phyloP scores from a whole-genome alignment of 495 filamentous ascomycete genomes.

The Aspergillus bridgeri region DNA sequence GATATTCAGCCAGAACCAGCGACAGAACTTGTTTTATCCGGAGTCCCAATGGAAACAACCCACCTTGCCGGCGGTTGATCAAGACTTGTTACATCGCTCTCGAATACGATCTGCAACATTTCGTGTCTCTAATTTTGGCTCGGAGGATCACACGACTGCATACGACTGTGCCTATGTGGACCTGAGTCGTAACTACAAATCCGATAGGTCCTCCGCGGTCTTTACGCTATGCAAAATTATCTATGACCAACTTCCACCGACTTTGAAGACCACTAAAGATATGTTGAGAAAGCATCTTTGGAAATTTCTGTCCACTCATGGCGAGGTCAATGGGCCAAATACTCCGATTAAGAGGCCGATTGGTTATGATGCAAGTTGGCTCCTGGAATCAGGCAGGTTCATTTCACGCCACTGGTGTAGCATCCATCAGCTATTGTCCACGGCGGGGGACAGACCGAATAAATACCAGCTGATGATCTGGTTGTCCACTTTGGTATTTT shows the following conservation, averaged over 20 bases:
- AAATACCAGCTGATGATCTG: conserved; percentile 45
- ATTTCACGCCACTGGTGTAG: conserved; percentile 29
- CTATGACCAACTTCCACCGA: conserved; percentile 1
- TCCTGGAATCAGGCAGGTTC: conserved; percentile 12
- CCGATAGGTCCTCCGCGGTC: conserved; percentile 3
- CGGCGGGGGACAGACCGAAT: conserved; percentile 7
- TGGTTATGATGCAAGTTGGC: conserved; percentile 17
- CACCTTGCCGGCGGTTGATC: conserved; percentile 5
- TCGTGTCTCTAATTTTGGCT: conserved; percentile 50
- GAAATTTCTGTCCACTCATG: conserved; percentile 10
- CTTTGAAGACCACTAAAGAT: neutral
- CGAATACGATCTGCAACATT: conserved; percentile 46
- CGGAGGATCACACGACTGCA: conserved; percentile 39
- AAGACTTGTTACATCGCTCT: conserved; percentile 36
- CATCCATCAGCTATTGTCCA: conserved; percentile 32
- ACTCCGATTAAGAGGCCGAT: conserved; percentile 12
- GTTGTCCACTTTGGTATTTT: conserved; percentile 39
- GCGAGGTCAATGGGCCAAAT: conserved; percentile 6
- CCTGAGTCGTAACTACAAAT: conserved; percentile 7
- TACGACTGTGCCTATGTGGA: conserved; percentile 32
- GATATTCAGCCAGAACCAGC: conserved; percentile 39
- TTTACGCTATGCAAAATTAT: conserved; percentile 13
- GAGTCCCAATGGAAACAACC: neutral
- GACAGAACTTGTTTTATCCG: conserved; percentile 20
- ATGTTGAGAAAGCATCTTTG: conserved; percentile 2